Evolutionary conservation across 1,284 basidiomycete genomes (phyloP), one percentile per base, ranked within the genome.

Genomic region (Trichosporon coremiiforme): DNA sequence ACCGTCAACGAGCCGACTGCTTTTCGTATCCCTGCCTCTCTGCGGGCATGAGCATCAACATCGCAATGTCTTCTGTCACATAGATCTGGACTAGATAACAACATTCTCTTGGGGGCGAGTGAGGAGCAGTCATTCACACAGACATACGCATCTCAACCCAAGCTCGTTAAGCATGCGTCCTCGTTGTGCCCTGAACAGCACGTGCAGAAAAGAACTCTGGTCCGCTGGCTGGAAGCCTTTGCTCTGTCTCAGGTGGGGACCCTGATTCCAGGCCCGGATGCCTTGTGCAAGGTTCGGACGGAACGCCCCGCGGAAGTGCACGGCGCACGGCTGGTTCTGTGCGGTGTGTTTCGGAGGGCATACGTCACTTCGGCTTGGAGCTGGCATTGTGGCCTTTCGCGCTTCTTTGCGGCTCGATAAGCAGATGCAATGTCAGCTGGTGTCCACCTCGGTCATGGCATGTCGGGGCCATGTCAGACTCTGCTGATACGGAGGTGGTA

Each of bases 331-430:
- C 25, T 25, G 25, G 25, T 25, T 25, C 25, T 25, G 25, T 25
- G 25, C 25, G 25, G 41, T 5, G 17, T 53, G 50, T 53, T 53
- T 53, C 50, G 50, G 50, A 53, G 22, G 50, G 50, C 50, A 20
- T 53, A 53, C 50, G 50, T 53, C 50, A 53, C 50, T 53, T 53
- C n/a, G 15, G 50, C n/a, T 22, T 53, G 20, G 50, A 20, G n/a
- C 50, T 17, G 17, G 50, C 2, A 4, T 41, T 53, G 20, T 25
- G 22, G 50, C 50, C 22, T 53, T 53, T 53, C 9, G 7, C 2
- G n/a, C 20, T 35, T 6, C 2, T 17, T n/a, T 13, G 38, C 38
- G 41, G 17, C 17, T 53, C 50, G 47, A 50, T 50, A 50, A 22
- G n/a, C 47, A 13, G 12, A 12, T 41, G 38, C 36, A 38, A 38